These are phyloP conservation scores for Nothophaeocryptopus gaeumannii DNA, from an alignment of 2,329 filamentous ascomycete species.

Conservation along the genomic window DNA sequence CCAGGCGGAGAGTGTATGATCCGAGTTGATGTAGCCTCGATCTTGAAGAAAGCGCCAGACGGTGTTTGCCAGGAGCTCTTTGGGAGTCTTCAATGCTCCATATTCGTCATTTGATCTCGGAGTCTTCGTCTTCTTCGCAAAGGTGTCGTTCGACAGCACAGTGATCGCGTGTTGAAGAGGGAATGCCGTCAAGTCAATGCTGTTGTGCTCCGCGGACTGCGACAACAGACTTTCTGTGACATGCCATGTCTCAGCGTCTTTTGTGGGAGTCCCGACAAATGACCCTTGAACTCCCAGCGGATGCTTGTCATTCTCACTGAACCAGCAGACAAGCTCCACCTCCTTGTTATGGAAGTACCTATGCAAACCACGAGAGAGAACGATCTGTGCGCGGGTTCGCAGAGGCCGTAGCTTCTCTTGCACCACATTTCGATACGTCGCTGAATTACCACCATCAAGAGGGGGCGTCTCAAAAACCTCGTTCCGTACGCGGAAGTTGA, in stretches of 20 bases:
- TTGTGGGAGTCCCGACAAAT: conserved; percentile 14
- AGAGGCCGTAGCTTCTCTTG: conserved; percentile 70
- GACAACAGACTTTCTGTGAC: conserved; percentile 49
- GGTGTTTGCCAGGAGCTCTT: conserved; percentile 71
- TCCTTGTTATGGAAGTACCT: conserved; percentile 79
- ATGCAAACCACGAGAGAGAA: conserved; percentile 76
- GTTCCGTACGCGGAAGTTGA: conserved; percentile 78
- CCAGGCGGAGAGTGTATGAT: conserved; percentile 79
- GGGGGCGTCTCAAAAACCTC: conserved; percentile 79
- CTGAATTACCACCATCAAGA: conserved; percentile 74
- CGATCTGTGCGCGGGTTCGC: conserved; percentile 70
- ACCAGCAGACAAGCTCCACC: conserved; percentile 80
- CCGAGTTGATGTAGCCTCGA: conserved; percentile 75
- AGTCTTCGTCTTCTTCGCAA: conserved; percentile 66
- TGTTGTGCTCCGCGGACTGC: conserved; percentile 13
- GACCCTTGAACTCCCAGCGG: conserved; percentile 29
- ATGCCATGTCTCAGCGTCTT: conserved; percentile 63
- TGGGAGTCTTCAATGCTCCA: conserved; percentile 55
- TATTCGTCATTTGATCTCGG: conserved; percentile 40
- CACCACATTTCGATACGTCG: conserved; percentile 77
- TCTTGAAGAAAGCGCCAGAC: conserved; percentile 89
- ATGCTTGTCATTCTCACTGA: conserved; percentile 65
- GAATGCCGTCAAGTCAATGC: conserved; percentile 20
- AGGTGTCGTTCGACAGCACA: conserved; percentile 66
- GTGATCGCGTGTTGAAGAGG: conserved; percentile 52